phyloP scores from a whole-genome alignment of 2,329 filamentous ascomycete genomes.

The Diaporthe australafricana region DNA sequence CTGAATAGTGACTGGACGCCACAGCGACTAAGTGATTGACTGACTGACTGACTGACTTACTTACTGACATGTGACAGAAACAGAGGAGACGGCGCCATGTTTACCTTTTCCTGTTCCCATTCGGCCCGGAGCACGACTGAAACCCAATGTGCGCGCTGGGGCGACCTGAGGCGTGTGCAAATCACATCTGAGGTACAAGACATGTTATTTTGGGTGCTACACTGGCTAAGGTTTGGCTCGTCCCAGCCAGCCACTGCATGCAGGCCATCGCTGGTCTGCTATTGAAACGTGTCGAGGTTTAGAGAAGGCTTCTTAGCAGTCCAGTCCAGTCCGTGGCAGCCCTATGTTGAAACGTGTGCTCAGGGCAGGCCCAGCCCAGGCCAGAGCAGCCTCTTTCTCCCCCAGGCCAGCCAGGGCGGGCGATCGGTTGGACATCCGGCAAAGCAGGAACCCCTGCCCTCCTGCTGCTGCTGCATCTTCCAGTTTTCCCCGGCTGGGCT shows the following conservation, averaged over 20 bases:
- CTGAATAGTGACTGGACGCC: slow-evolving; percentile 7
- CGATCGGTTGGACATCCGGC: slow-evolving; percentile 12
- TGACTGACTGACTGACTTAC: too few relatives aligned
- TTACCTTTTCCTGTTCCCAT: not conserved
- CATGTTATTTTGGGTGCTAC: not conserved
- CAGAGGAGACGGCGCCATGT: not conserved
- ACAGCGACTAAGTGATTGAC: not conserved
- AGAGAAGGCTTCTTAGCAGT: not conserved
- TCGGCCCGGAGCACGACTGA: slow-evolving; percentile 18
- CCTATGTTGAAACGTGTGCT: too few relatives aligned
- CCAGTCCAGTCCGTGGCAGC: not conserved
- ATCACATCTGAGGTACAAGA: not conserved
- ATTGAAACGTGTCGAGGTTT: slow-evolving; percentile 27
- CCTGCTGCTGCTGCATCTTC: not conserved
- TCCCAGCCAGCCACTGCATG: slow-evolving; percentile 1
- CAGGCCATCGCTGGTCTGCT: slow-evolving; percentile 17
- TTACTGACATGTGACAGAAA: slow-evolving; percentile 20
- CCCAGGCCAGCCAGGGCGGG: not conserved
- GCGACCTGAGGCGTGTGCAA: not conserved
- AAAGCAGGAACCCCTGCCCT: slow-evolving; percentile 3
- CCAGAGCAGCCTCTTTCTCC: not conserved
- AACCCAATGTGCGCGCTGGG: slow-evolving; percentile 9
- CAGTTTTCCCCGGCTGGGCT: slow-evolving; percentile 12
- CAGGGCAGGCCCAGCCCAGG: not conserved
- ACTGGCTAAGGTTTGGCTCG: not conserved